These are phyloP conservation scores for Wickerhamiella galacta DNA, from an alignment of 805 yeast species.

Conservation along the genomic window DNA sequence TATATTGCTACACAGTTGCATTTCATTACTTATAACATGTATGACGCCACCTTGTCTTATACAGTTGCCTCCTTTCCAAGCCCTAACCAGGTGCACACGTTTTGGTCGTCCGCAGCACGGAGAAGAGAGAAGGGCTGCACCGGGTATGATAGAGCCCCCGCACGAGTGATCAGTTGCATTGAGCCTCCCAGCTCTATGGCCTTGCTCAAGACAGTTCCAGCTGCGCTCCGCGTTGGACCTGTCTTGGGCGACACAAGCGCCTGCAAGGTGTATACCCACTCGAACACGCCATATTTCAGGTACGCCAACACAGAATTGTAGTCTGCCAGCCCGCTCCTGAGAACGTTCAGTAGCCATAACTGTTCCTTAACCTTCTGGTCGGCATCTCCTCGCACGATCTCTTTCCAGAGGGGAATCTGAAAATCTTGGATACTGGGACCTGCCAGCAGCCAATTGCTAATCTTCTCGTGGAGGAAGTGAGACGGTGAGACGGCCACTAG, in stretches of 20 bases:
- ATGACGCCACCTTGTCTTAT: too few relatives aligned
- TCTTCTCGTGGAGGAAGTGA: constrained; percentile 57
- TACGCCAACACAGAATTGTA: constrained; percentile 37
- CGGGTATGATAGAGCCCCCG: constrained; percentile 12
- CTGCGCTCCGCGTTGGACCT: constrained; percentile 6
- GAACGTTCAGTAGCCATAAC: constrained; percentile 43
- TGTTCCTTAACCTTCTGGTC: constrained; percentile 34
- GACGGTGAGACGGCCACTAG: constrained; percentile 51
- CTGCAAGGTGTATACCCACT: constrained; percentile 38
- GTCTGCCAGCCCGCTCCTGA: constrained; percentile 32
- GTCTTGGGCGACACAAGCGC: constrained; percentile 6
- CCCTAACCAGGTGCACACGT: too few relatives aligned
- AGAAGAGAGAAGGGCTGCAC: too few relatives aligned
- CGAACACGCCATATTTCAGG: constrained; percentile 40
- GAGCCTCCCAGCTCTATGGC: constrained; percentile 11
- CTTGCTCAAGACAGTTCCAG: constrained; percentile 7
- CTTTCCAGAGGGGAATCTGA: constrained; percentile 29
- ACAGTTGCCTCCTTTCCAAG: too few relatives aligned
- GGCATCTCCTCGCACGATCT: constrained; percentile 14
- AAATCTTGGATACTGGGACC: constrained; percentile 29
- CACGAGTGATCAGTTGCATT: constrained; percentile 5
- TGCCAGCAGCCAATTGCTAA: constrained; percentile 45
- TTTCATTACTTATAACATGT: too few relatives aligned
- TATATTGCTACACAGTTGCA: too few relatives aligned
- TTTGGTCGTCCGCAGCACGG: too few relatives aligned